These are phyloP conservation scores for Colletotrichum orchidophilum DNA, from an alignment of 2,329 filamentous ascomycete species.

Conservation along the genomic window DNA sequence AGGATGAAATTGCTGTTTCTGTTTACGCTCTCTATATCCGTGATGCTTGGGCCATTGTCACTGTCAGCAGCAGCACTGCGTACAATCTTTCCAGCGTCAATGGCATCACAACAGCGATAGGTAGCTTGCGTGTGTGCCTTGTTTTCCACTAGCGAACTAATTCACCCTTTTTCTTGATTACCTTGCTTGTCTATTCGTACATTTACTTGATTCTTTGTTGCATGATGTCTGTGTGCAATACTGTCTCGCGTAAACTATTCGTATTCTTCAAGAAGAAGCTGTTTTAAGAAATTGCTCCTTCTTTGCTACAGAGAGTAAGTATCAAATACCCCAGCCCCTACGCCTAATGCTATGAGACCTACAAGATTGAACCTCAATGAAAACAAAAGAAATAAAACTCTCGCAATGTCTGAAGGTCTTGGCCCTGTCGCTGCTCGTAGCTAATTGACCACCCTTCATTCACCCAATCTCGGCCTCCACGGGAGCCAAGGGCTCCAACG, in stretches of 20 bases:
- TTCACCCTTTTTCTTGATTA: background rate
- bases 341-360: background rate
- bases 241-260: background rate
- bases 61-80: background rate
- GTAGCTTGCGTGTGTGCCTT: background rate
- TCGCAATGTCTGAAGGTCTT: background rate
- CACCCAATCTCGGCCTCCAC: slow-evolving; percentile 28
- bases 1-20: background rate
- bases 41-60: background rate
- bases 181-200: background rate
- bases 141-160: background rate
- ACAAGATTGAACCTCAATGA: background rate
- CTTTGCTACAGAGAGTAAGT: background rate
- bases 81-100: background rate
- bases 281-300: no score
- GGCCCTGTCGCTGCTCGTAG: background rate
- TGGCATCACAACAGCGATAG: background rate
- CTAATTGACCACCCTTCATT: background rate
- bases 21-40: background rate
- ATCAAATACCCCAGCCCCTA: background rate
- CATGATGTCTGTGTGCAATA: background rate
- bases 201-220: background rate
- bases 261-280: background rate
- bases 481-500: slow-evolving; percentile 7
- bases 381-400: background rate